Percentiles rank a stretch among this genome's conserved stretches.
phyloP scores from a whole-genome alignment of 305 asterid species.

The Fraxinus nigra region DNA sequence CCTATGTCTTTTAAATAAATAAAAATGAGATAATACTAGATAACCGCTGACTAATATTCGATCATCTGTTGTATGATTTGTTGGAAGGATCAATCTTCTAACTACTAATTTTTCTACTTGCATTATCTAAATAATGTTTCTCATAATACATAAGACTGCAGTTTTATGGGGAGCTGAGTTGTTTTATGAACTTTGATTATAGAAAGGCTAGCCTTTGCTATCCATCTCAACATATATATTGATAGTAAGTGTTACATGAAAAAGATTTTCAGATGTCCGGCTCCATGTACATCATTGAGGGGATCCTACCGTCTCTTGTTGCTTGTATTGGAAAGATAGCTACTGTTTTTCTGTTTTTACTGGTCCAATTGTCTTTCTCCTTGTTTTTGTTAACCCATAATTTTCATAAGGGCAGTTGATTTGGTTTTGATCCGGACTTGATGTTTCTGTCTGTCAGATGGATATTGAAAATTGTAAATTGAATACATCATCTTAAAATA shows the following conservation, averaged over 20 bases:
- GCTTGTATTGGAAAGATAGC: background rate
- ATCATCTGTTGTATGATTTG: background rate
- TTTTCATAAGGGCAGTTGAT: background rate
- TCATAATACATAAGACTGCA: background rate
- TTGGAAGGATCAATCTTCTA: background rate
- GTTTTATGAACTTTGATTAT: background rate
- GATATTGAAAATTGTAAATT: conserved; percentile 9
- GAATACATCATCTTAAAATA: background rate
- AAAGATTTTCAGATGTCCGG: background rate
- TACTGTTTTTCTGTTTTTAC: background rate
- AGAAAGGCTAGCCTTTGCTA: background rate
- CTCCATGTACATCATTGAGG: background rate
- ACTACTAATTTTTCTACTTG: background rate
- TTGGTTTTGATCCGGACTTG: background rate
- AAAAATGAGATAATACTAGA: background rate
- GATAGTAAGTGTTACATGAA: background rate
- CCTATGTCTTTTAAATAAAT: background rate
- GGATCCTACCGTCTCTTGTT: background rate
- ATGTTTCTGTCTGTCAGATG: conserved; percentile 13
- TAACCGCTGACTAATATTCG: background rate
- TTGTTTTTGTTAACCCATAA: background rate
- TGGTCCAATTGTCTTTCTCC: background rate
- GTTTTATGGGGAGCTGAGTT: background rate
- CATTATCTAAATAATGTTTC: background rate
- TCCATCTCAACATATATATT: background rate